Conservation (phyloP, 179 eudicot genomes). For the Gypsophila paniculata region DNA sequence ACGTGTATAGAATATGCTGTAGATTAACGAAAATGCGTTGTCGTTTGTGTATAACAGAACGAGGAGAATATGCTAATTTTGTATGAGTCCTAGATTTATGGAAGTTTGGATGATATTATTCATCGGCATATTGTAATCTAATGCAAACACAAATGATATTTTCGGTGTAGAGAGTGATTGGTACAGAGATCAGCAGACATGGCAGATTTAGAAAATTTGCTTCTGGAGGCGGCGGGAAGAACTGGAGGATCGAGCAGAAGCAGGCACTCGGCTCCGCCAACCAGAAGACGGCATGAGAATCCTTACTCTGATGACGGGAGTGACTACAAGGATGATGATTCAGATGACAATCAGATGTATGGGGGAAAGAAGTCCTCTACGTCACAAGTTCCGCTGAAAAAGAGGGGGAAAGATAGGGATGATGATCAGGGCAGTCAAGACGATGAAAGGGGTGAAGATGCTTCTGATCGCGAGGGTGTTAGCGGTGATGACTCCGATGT, state of each 20-base stretch:
- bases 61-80: neutral
- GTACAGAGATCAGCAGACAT: conserved; percentile 25
- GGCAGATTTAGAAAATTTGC: conserved; percentile 86
- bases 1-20: neutral
- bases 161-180: conserved; percentile 2
- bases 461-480: conserved; percentile 50
- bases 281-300: conserved; percentile 59
- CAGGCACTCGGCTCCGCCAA: conserved; percentile 55
- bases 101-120: neutral
- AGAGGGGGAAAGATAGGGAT: conserved; percentile 73
- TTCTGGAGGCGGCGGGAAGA: conserved; percentile 94
- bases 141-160: neutral
- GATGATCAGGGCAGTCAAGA: conserved; percentile 64
- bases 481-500: conserved; percentile 70
- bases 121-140: neutral
- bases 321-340: conserved; percentile 82
- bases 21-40: neutral
- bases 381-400: conserved; percentile 80
- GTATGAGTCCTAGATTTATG: neutral
- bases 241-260: conserved; percentile 62
- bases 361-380: conserved; percentile 64
- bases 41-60: neutral
- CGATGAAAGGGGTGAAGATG: conserved; percentile 51
- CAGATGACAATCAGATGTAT: conserved; percentile 73
- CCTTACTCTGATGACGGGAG: conserved; percentile 87